These are phyloP conservation scores for Coemansia sp. DNA, from an alignment of 192 early-diverging fungal species.

Conservation along the genomic window DNA sequence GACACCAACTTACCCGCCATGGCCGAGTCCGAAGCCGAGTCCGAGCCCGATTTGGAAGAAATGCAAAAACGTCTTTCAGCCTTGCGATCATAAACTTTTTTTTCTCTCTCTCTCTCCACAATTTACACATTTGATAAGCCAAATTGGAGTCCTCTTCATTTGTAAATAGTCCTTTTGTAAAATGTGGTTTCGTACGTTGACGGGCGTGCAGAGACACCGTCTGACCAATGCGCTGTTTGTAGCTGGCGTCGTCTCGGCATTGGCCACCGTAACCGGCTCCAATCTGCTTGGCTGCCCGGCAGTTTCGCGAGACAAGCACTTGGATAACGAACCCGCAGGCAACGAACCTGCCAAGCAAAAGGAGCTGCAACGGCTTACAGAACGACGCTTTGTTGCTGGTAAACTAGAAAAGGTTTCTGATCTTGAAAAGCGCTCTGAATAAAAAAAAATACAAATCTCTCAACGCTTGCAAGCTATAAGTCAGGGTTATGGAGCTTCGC, in stretches of 20 bases:
- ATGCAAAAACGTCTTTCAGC: slow-evolving; percentile 88
- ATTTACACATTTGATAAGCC: background rate
- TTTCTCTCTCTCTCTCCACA: background rate
- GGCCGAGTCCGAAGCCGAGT: slow-evolving; percentile 61
- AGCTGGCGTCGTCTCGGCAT: slow-evolving; percentile 38
- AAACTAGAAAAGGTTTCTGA: background rate
- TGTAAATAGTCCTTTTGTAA: background rate
- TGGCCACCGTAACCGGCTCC: slow-evolving; percentile 48
- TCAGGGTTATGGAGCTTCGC: slow-evolving; percentile 7
- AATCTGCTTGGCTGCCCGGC: slow-evolving; percentile 49
- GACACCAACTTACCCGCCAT: slow-evolving; percentile 10
- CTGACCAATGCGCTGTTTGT: slow-evolving; percentile 50
- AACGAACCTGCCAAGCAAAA: background rate
- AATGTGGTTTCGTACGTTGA: slow-evolving; percentile 50
- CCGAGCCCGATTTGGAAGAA: slow-evolving; percentile 72
- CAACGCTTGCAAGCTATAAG: slow-evolving; percentile 1
- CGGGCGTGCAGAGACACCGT: slow-evolving; percentile 43
- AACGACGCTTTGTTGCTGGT: slow-evolving; percentile 11
- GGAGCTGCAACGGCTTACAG: slow-evolving; percentile 12
- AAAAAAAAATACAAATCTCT: background rate
- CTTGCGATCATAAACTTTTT: slow-evolving; percentile 56
- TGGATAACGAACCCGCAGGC: slow-evolving; percentile 19
- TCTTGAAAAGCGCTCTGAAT: background rate
- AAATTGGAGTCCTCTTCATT: background rate
- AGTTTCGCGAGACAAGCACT: slow-evolving; percentile 33